Evolutionary conservation across 2,329 filamentous ascomycete species (phyloP), one percentile per base, ranked within the genome.

Genomic region (Fragosphaeria purpurea): DNA sequence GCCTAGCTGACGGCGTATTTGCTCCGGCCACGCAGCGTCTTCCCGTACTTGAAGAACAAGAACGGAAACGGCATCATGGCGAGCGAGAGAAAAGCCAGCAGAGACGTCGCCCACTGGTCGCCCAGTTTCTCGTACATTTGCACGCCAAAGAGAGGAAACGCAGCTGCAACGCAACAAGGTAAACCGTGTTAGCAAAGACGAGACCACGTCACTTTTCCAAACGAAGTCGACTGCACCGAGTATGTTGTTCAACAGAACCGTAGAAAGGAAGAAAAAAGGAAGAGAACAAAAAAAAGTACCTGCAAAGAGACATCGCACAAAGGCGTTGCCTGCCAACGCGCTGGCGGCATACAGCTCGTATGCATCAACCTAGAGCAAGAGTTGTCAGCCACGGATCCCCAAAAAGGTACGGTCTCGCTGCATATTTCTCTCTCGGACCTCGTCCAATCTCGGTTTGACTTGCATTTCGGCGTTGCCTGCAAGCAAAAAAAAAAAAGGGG

Each of bases 261-360:
- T 12, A 48, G n/a, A 50, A 6, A 34, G 7, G 30, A 35, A 31
- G 11, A 40, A 37, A 35, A 34, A 48, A 35, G 33, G 11, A 35
- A 48, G n/a, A 31, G 35, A 34, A 38, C 7, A 32, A 13, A 34
- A 41, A 11, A 38, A 66, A 75, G 67, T 60, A 77, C 75, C 74
- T 53, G 85, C 89, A 70, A 94, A 93, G 22, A 76, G 73, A 56
- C 83, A 88, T 48, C 90, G 77, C 51, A 85, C 78, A 63, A 93
- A 87, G 44, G 83, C 85, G 61, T 95, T 93, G 43, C 88, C 88
- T 10, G 89, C 88, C 65, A 95, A 74, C 4, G 88, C 88, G 52
- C 77, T 82, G 44, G 86, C 86, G 32, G 85, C 85, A 63, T 86
- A 88, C 32, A 80, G 66, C 49, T 85, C 83, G 65, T 90, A 90